A percentile compares a stretch with the other conserved stretches of the same genome.
phyloP scores from a whole-genome alignment of 75 land plant genomes.

The Pseudotsuga menziesii region DNA sequence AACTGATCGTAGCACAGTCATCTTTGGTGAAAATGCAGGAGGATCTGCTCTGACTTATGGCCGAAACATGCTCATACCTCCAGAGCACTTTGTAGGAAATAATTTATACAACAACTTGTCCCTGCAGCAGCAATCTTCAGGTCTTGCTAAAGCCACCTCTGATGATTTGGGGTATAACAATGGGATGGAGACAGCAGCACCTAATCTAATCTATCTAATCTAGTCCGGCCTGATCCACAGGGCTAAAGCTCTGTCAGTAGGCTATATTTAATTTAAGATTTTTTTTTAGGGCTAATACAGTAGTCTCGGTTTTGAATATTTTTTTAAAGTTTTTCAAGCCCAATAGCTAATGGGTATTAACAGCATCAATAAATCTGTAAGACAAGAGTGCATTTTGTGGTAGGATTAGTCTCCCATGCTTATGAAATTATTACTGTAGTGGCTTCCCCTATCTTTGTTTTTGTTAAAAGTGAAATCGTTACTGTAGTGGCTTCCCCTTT shows the following conservation, averaged over 20 bases:
- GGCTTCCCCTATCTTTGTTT: no score
- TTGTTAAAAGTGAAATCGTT: no score
- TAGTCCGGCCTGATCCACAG: not conserved
- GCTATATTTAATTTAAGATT: not conserved
- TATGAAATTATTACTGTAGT: not conserved
- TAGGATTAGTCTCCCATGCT: not conserved
- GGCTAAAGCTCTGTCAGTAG: not conserved
- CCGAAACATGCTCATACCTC: constrained; percentile 1
- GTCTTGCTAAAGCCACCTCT: not conserved
- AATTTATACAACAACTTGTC: no score
- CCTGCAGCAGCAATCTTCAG: not conserved
- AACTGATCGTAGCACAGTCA: no score
- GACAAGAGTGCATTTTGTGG: not conserved
- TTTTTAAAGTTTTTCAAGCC: not conserved
- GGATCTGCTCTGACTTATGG: no score
- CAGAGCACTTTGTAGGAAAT: not conserved
- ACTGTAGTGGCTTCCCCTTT: no score
- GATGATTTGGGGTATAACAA: not conserved
- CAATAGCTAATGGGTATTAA: not conserved
- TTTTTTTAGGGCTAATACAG: not conserved
- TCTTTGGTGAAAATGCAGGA: constrained; percentile 8
- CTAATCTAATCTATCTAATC: no score
- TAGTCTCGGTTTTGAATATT: not conserved
- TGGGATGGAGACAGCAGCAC: not conserved
- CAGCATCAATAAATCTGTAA: not conserved